A percentile compares a stretch with the other conserved stretches of the same genome.
These are phyloP conservation scores for Xylaria curta DNA, from an alignment of 495 filamentous ascomycete species.

Conservation along the genomic window DNA sequence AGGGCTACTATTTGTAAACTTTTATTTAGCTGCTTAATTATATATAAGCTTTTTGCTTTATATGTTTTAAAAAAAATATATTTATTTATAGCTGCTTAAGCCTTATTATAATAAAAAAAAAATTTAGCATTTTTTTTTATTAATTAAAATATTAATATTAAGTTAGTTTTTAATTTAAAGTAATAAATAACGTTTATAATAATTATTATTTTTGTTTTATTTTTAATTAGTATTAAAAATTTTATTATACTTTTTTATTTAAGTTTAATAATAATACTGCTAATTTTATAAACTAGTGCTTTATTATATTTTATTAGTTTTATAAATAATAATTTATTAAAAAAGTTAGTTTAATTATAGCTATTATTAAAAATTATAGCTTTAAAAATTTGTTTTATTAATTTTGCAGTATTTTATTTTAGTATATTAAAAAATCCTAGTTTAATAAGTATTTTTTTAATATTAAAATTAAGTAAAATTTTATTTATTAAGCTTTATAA, in stretches of 20 bases:
- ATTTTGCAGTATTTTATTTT: neutral
- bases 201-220: neutral
- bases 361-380: neutral
- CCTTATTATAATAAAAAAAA: neutral
- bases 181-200: no score
- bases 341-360: neutral
- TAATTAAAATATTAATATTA: no score
- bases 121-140: neutral
- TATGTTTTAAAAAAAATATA: neutral
- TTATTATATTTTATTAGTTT: neutral
- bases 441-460: neutral
- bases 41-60: no score
- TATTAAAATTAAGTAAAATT: neutral
- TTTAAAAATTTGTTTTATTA: neutral
- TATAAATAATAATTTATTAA: conserved; percentile 4
- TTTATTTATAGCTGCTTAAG: neutral
- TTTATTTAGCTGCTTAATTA: no score
- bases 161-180: no score
- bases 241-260: neutral
- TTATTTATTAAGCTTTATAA: neutral
- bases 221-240: conserved; percentile 9
- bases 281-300: neutral
- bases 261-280: neutral
- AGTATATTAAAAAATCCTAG: conserved; percentile 3
- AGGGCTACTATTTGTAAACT: no score